These are phyloP conservation scores for Penicillium ochrochloron DNA, from an alignment of 495 filamentous ascomycete species.

Conservation along the genomic window DNA sequence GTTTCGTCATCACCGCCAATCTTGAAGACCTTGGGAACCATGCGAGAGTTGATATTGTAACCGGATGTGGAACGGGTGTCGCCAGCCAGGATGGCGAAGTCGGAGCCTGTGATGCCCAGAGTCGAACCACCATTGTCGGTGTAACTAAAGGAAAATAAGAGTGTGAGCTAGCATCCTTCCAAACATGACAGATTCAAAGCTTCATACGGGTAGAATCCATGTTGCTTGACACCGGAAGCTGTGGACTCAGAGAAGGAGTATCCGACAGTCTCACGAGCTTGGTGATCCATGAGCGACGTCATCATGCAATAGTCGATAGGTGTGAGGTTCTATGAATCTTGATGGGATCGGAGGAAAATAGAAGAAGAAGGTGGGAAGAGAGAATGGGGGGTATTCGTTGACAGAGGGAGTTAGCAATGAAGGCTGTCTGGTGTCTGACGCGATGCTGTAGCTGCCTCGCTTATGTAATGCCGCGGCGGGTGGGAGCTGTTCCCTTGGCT, in stretches of 20 bases:
- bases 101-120: constrained; percentile 88
- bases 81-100: constrained; percentile 94
- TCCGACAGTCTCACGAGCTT: constrained; percentile 50
- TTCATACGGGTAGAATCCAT: constrained; percentile 90
- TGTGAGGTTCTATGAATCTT: not conserved
- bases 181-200: not conserved
- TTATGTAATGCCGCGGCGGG: constrained; percentile 40
- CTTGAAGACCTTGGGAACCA: constrained; percentile 92
- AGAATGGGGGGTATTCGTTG: constrained; percentile 17
- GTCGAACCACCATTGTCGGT: constrained; percentile 98
- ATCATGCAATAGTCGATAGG: constrained; percentile 29
- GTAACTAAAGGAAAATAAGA: constrained; percentile 63
- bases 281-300: constrained; percentile 52
- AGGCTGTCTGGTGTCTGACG: constrained; percentile 39
- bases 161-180: constrained; percentile 5
- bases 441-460: constrained; percentile 47
- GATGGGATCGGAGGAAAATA: not conserved
- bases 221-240: constrained; percentile 62
- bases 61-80: constrained; percentile 93
- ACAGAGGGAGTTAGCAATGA: constrained; percentile 18
- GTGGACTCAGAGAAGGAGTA: constrained; percentile 65
- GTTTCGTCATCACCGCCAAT: constrained; percentile 88
- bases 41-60: constrained; percentile 98
- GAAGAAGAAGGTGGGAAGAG: constrained; percentile 12
- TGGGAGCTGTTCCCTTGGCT: not conserved